These are phyloP conservation scores for Raphanus hybrid DNA, from an alignment of 441 rosid genomes.

Conservation along the genomic window DNA sequence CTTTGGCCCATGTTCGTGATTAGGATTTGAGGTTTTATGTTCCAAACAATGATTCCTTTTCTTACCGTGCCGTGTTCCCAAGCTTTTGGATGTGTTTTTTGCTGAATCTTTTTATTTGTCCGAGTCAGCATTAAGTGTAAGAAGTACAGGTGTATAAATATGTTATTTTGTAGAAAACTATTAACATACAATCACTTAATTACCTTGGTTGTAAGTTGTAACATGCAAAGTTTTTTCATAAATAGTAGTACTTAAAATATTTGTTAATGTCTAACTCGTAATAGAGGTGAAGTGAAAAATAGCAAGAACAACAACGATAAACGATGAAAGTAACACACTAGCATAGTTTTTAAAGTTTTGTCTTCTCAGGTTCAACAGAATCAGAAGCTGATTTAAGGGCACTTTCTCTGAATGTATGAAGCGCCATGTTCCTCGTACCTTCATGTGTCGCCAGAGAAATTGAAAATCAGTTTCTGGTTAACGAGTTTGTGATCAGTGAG, in stretches of 20 bases:
- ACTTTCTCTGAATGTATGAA: constrained; percentile 8
- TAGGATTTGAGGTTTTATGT: not conserved
- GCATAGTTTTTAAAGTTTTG: not conserved
- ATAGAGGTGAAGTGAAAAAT: not conserved
- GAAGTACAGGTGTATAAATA: constrained; percentile 21
- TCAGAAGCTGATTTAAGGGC: not conserved
- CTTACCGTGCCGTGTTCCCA: not conserved
- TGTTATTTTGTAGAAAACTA: constrained; percentile 1
- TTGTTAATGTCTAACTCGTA: not conserved
- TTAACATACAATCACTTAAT: too few relatives aligned
- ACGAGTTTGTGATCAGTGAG: not conserved
- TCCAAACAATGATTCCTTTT: not conserved
- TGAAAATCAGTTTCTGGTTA: not conserved
- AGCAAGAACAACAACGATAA: constrained; percentile 2
- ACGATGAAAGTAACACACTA: not conserved
- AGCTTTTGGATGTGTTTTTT: not conserved
- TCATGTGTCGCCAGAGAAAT: constrained; percentile 2
- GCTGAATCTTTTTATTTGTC: not conserved
- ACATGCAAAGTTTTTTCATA: not conserved
- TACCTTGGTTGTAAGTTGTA: too few relatives aligned
- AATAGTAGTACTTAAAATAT: not conserved
- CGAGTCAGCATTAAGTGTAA: not conserved
- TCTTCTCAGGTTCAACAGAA: not conserved
- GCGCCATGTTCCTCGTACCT: constrained; percentile 14
- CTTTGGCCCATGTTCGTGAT: not conserved